Conservation (phyloP, 2,329 filamentous ascomycete species). For the Plenodomus tracheiphilus region DNA sequence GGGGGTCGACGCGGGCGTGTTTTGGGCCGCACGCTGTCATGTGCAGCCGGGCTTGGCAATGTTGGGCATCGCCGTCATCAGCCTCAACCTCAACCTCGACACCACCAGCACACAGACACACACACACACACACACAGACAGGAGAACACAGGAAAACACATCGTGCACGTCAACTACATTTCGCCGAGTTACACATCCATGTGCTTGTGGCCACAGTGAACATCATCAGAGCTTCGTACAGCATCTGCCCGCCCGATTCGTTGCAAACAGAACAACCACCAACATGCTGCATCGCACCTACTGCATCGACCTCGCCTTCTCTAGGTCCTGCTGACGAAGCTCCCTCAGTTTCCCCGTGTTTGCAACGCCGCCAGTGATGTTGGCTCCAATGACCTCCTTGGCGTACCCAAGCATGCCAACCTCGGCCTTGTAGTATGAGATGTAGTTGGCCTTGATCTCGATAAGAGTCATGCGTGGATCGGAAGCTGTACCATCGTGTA, state of each 20-base stretch:
- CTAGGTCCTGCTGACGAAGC: constrained; percentile 54
- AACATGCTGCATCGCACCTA: constrained; percentile 9
- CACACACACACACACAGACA: no score
- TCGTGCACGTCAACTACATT: no score
- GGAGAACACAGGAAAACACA: no score
- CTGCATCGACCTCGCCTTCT: constrained; percentile 38
- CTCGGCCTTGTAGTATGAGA: constrained; percentile 45
- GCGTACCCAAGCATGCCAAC: constrained; percentile 41
- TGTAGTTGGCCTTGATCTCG: constrained; percentile 46
- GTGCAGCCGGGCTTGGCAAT: constrained; percentile 8
- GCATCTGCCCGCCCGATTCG: neutral
- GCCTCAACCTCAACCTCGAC: no score
- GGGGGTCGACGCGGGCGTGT: neutral
- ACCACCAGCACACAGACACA: no score
- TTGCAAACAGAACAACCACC: neutral
- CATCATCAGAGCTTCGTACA: neutral
- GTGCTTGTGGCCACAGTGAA: no score
- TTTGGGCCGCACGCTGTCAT: constrained; percentile 16
- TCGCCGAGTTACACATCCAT: no score
- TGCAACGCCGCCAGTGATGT: constrained; percentile 45
- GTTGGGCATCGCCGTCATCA: no score
- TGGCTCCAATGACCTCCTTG: constrained; percentile 46
- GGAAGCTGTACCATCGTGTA: constrained; percentile 50
- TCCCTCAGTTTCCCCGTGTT: constrained; percentile 49
- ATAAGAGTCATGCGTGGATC: constrained; percentile 53